Conservation (phyloP, 352 stramenopile species). For the Pythium graminicola region DNA sequence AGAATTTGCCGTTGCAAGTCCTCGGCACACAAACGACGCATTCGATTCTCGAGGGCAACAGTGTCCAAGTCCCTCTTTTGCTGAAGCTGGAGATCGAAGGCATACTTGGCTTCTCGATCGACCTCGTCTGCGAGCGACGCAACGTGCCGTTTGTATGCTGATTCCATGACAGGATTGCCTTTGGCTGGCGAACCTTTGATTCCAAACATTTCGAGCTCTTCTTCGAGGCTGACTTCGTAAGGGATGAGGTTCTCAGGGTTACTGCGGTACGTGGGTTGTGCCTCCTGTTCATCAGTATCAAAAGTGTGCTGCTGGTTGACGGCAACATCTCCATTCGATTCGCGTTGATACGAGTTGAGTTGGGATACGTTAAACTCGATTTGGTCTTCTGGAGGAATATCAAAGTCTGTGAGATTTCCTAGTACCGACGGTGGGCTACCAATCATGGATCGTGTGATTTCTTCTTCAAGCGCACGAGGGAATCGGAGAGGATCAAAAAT, state of each 20-base stretch:
- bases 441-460: constrained; percentile 54
- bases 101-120: constrained; percentile 50
- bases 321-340: not conserved
- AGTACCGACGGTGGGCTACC: constrained; percentile 34
- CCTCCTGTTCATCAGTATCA: constrained; percentile 32
- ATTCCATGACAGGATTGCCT: constrained; percentile 46
- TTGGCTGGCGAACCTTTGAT: constrained; percentile 31
- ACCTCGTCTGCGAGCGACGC: constrained; percentile 43
- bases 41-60: constrained; percentile 40
- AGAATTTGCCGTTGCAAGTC: constrained; percentile 52
- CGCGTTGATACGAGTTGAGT: not conserved
- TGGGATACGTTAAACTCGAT: constrained; percentile 22
- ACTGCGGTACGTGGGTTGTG: constrained; percentile 37
- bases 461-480: constrained; percentile 45
- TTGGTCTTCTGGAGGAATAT: constrained; percentile 44
- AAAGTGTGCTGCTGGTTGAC: constrained; percentile 20
- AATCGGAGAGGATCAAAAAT: constrained; percentile 64
- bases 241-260: constrained; percentile 50
- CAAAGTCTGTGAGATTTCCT: constrained; percentile 52
- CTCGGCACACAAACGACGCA: constrained; percentile 39
- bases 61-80: constrained; percentile 51
- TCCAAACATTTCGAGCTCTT: constrained; percentile 50
- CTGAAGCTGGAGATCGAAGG: constrained; percentile 44
- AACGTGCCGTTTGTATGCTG: constrained; percentile 54
- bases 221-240: constrained; percentile 36